Percentiles rank a stretch among this genome's conserved stretches.
phyloP scores from a whole-genome alignment of 176 grass and related monocot species.

The Oryza australiensis region DNA sequence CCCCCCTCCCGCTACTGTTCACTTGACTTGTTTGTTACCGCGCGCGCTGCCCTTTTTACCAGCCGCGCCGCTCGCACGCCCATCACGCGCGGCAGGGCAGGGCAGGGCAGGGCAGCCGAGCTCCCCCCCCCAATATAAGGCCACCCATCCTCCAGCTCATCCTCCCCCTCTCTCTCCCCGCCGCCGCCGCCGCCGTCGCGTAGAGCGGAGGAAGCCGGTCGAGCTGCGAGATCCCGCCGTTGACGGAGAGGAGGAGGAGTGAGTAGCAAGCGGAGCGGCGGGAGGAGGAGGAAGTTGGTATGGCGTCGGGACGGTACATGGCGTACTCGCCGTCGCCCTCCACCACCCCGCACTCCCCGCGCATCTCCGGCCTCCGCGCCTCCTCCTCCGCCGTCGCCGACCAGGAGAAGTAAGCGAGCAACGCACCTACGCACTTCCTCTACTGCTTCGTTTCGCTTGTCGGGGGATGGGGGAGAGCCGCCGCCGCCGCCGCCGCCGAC shows the following conservation, averaged over 20 bases:
- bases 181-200: slow-evolving; percentile 18
- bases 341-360: slow-evolving; percentile 83
- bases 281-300: slow-evolving; percentile 31
- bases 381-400: slow-evolving; percentile 58
- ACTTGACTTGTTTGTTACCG: slow-evolving; percentile 28
- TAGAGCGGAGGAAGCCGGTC: slow-evolving; percentile 2
- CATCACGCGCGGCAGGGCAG: neutral
- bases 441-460: neutral
- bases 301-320: slow-evolving; percentile 94
- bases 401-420: slow-evolving; percentile 74
- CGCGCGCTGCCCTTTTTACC: slow-evolving; percentile 6
- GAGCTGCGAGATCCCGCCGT: slow-evolving; percentile 25
- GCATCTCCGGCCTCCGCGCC: slow-evolving; percentile 62
- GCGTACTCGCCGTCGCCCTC: slow-evolving; percentile 96
- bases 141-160: neutral
- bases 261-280: neutral
- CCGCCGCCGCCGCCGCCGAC: neutral
- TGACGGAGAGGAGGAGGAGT: slow-evolving; percentile 18
- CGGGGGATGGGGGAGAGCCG: neutral
- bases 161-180: neutral
- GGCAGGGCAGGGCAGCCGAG: neutral
- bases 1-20: slow-evolving; percentile 7
- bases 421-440: neutral
- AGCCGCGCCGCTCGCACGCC: neutral
- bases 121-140: slow-evolving; percentile 38